These are phyloP conservation scores for Vigna trinervia DNA, from an alignment of 306 rosid species.

Conservation along the genomic window DNA sequence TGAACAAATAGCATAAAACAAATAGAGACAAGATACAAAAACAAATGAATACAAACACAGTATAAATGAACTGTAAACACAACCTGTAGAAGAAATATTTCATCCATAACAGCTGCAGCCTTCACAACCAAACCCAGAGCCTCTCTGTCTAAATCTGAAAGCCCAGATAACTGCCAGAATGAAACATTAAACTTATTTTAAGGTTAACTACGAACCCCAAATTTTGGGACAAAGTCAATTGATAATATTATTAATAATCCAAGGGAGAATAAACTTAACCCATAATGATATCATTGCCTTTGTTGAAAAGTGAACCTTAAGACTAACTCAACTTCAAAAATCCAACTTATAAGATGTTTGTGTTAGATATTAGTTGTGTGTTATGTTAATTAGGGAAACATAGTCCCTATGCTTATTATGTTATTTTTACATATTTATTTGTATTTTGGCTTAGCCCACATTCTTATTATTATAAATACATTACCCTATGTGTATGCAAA, in stretches of 20 bases:
- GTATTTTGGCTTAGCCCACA: no score
- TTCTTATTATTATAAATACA: no score
- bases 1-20: conserved; percentile 24
- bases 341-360: no score
- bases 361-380: no score
- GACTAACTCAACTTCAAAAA: no score
- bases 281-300: conserved; percentile 18
- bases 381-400: no score
- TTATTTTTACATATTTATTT: no score
- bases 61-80: conserved; percentile 30
- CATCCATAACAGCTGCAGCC: conserved; percentile 86
- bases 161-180: conserved; percentile 72
- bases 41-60: conserved; percentile 9
- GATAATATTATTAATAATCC: conserved; percentile 1
- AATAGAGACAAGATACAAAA: conserved; percentile 14
- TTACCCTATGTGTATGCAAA: no score
- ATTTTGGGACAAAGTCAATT: neutral
- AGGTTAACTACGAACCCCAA: neutral
- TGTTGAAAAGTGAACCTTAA: no score
- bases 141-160: conserved; percentile 72
- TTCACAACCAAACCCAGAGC: conserved; percentile 70
- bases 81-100: conserved; percentile 85
- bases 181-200: conserved; percentile 6
- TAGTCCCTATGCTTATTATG: no score
- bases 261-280: conserved; percentile 21